Evolutionary conservation across 331 rosid genomes (phyloP).

Genomic region (Malus hybrid): DNA sequence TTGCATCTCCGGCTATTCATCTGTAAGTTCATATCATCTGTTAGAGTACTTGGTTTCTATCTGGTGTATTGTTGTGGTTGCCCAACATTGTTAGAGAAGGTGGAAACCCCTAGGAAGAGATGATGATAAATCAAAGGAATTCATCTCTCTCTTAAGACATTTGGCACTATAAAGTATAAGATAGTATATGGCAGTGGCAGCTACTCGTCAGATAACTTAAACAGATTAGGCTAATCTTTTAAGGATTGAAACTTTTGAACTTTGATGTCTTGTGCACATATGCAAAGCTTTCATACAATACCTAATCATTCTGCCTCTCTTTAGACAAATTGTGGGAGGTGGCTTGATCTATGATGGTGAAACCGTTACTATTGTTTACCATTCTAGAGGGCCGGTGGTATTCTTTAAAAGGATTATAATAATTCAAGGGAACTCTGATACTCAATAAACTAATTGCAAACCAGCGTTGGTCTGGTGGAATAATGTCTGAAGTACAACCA

Average conservation of each 20-base stretch:
- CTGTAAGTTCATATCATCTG: constrained; percentile 59
- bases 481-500: neutral
- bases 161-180: neutral
- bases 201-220: neutral
- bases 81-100: neutral
- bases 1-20: constrained; percentile 86
- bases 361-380: neutral
- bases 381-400: neutral
- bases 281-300: neutral
- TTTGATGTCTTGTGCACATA: neutral
- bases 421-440: neutral
- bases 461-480: neutral
- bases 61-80: neutral
- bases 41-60: neutral
- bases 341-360: neutral
- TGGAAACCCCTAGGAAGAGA: neutral
- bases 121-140: neutral
- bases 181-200: neutral
- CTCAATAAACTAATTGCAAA: neutral
- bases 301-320: no score
- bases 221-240: neutral
- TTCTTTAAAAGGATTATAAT: neutral
- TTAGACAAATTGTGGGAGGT: neutral
- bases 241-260: neutral
- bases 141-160: neutral